Base-by-base conservation (phyloP, 495 filamentous ascomycete species). In the Daldinia loculata region DNA sequence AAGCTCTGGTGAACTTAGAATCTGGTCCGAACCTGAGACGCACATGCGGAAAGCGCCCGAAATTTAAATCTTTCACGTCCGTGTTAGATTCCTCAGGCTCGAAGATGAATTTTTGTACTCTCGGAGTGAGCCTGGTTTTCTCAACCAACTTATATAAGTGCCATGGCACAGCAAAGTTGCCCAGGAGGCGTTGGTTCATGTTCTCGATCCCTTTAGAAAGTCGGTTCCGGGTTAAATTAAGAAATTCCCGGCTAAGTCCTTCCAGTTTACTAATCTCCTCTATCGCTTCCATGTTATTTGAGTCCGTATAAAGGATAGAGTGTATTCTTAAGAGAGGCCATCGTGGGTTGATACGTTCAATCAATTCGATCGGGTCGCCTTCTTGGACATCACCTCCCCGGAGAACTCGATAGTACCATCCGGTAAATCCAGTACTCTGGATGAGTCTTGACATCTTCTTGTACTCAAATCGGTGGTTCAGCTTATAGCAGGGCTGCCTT, bases 371-470 rank as follows among this genome's bases (percentile, higher is more conserved):
- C 66, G 71, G 24, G 52, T 78, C 79, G 8, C 81, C 81, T 24
- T 75, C 75, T 24, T 75, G 63, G 6, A 85, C 73, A 56, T 69
- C 74, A 3, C 83, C 83, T 22, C 77, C 75, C 15, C 74, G 45
- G 1, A 84, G 53, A 7, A 85, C 77, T 29, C 81, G 77, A 57
- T 84, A 84, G 19, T 80, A 76, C 82, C 81, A 84, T 14, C 83
- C 82, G 1, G 80, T 84, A 3, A 76, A 72, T 26, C 78, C 79
- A 9, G 75, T 78, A 51, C 74, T 78, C 73, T 82, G 80, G 15
- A 79, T 77, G 38, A 79, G 36, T 15, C 71, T 69, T 11, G 83
- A 78, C 71, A 84, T 80, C 51, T 77, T 79, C 60, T 79, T 79
- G 9, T 81, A 63, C 27, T 74, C 76, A 55, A 83, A 83, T 17